phyloP scores from a whole-genome alignment of 2,329 filamentous ascomycete genomes.

The Acephala macrosclerotiorum region DNA sequence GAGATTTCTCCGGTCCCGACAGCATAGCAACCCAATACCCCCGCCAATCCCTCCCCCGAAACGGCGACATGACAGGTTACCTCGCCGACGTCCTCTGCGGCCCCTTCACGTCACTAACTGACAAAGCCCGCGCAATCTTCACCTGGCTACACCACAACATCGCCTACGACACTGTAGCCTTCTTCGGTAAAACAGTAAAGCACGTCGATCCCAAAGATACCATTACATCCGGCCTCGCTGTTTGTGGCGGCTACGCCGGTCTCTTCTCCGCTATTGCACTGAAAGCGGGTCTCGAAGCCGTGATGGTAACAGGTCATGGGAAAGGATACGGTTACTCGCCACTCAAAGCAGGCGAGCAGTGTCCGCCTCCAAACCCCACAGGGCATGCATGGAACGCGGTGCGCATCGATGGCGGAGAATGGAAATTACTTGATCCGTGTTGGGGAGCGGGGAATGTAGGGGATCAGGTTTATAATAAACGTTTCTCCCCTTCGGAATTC shows the following conservation, averaged over 20 bases:
- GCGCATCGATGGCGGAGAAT: constrained; percentile 82
- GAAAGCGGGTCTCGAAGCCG: constrained; percentile 79
- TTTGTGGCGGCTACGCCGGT: constrained; percentile 90
- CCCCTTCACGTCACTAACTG: constrained; percentile 81
- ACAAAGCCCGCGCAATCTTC: constrained; percentile 93
- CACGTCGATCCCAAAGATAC: constrained; percentile 75
- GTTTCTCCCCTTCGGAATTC: constrained; percentile 71
- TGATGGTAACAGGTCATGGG: constrained; percentile 79
- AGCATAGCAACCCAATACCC: constrained; percentile 80
- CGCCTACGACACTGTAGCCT: constrained; percentile 79
- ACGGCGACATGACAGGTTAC: constrained; percentile 69
- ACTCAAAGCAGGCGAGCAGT: constrained; percentile 66
- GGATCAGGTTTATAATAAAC: constrained; percentile 65
- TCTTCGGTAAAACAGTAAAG: constrained; percentile 76
- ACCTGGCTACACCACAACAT: constrained; percentile 97
- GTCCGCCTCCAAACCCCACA: constrained; percentile 67
- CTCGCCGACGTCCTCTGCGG: constrained; percentile 80
- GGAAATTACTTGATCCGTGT: constrained; percentile 91
- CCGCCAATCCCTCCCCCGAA: constrained; percentile 69
- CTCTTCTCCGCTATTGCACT: constrained; percentile 81
- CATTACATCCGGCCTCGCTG: constrained; percentile 79
- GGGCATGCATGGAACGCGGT: constrained; percentile 95
- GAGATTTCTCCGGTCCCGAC: constrained; percentile 88
- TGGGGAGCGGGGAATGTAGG: constrained; percentile 86
- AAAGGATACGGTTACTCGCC: constrained; percentile 82